Conservation (phyloP, 2,329 filamentous ascomycete genomes). For the Alternaria infectoria region DNA sequence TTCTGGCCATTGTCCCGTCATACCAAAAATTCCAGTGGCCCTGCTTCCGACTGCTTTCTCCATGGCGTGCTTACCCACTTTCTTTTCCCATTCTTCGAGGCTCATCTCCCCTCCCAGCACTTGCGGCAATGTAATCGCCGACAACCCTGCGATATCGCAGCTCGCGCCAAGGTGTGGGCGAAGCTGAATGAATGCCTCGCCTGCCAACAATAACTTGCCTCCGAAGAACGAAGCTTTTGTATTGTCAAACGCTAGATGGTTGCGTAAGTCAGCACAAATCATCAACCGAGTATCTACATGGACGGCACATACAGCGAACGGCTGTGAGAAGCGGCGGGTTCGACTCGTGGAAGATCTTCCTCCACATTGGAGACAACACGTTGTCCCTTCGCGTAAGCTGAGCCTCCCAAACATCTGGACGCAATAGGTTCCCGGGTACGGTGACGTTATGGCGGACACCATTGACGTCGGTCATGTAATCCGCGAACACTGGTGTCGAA, state of each 20-base stretch:
- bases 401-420: slow-evolving; percentile 43
- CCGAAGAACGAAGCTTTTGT: slow-evolving; percentile 42
- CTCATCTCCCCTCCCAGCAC: slow-evolving; percentile 44
- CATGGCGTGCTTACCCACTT: slow-evolving; percentile 33
- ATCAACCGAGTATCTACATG: neutral
- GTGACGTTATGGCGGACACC: slow-evolving; percentile 48
- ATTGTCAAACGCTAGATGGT: slow-evolving; percentile 36
- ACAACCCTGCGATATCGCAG: slow-evolving; percentile 52
- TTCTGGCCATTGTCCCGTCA: slow-evolving; percentile 25
- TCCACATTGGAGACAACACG: slow-evolving; percentile 45
- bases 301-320: slow-evolving; percentile 37
- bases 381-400: slow-evolving; percentile 25
- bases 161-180: slow-evolving; percentile 53
- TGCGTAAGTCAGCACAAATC: neutral
- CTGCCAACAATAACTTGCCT: slow-evolving; percentile 52
- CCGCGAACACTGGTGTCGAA: slow-evolving; percentile 38
- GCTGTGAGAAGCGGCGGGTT: slow-evolving; percentile 51
- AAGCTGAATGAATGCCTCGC: slow-evolving; percentile 53
- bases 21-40: slow-evolving; percentile 17
- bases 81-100: slow-evolving; percentile 38
- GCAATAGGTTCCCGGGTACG: slow-evolving; percentile 47
- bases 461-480: slow-evolving; percentile 51
- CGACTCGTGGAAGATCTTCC: slow-evolving; percentile 46
- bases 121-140: slow-evolving; percentile 45
- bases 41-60: slow-evolving; percentile 17